Evolutionary conservation across 768 basidiomycete species (phyloP), one percentile per base, ranked within the genome.

Genomic region (Naganishia vaughanmartiniae): DNA sequence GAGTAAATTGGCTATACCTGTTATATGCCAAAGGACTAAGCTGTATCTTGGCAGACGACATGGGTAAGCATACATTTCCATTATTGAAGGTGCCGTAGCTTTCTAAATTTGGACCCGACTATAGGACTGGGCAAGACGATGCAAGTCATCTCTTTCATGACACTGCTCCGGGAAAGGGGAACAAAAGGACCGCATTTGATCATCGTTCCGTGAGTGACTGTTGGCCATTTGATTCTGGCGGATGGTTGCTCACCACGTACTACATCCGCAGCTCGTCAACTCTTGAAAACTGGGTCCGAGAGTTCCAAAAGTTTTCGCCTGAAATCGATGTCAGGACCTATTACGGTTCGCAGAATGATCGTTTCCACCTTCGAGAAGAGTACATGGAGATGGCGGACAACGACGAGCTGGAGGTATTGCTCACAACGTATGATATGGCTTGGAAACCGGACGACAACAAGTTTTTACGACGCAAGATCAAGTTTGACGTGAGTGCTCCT

Each of bases 31-130:
- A 87, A 76, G 86, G 86, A 70, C 85, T 90, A 63, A 94, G 92
- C 73, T 97, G 95, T 81, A 98, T 99, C 78, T 86, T 99, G 53
- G 96, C 96, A 1, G 96, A 99, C 81, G 96, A 99, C 81, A 99
- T 99, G 96, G 95, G 95, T 91, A 56, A 72, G 78, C 74, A n/a
- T 6, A 11, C 24, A 48, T n/a, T 9, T 19, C 33, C 31, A 53
- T 15, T n/a, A 54, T 11, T 28, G n/a, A 63, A 34, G 60, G 31
- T 54, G 4, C 31, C 28, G 24, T 65, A 42, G 51, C n/a, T 45
- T 24, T 54, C 26, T 56, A 31, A n/a, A 34, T 31, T n/a, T 34
- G 30, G 60, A 34, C 26, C 26, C n/a, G 28, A 65, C 70, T 73
- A 15, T 66, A 96, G 95, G 95, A 77, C 88, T 99, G 73, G 96